These are phyloP conservation scores for Porodaedalea pini DNA, from an alignment of 1,284 basidiomycete genomes.

Conservation along the genomic window DNA sequence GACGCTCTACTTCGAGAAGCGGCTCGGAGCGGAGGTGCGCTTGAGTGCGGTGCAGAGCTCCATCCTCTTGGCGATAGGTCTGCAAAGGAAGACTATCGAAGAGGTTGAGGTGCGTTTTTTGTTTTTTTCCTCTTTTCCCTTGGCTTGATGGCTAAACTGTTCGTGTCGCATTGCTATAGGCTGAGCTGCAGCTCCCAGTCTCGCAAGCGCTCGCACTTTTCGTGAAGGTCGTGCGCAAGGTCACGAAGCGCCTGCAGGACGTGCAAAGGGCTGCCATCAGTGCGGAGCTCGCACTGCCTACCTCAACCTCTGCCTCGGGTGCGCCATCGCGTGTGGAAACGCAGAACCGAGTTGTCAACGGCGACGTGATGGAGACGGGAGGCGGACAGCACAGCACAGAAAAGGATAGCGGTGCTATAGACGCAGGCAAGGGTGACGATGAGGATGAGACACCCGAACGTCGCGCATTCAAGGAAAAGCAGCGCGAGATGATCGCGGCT, in stretches of 20 bases:
- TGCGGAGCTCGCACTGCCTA: slow-evolving; percentile 42
- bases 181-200: slow-evolving; percentile 79
- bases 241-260: slow-evolving; percentile 75
- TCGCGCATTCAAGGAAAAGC: slow-evolving; percentile 57
- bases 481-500: slow-evolving; percentile 81
- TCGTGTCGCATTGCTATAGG: slow-evolving; percentile 35
- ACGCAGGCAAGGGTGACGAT: slow-evolving; percentile 56
- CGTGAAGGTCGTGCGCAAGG: slow-evolving; percentile 86
- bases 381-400: slow-evolving; percentile 68
- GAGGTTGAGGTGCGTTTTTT: slow-evolving; percentile 68
- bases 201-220: slow-evolving; percentile 90
- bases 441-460: slow-evolving; percentile 34
- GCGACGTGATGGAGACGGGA: background rate
- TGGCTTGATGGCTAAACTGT: slow-evolving; percentile 11
- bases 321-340: slow-evolving; percentile 22
- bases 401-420: slow-evolving; percentile 52
- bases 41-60: slow-evolving; percentile 85
- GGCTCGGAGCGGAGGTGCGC: slow-evolving; percentile 58
- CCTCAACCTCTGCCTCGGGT: slow-evolving; percentile 17
- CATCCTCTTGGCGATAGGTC: slow-evolving; percentile 84
- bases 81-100: slow-evolving; percentile 91
- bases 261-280: slow-evolving; percentile 79
- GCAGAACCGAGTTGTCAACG: slow-evolving; percentile 40
- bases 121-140: background rate
- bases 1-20: slow-evolving; percentile 79